Evolutionary conservation across 352 stramenopile genomes (phyloP).

Genomic region (Globisporangium paroecandrum): DNA sequence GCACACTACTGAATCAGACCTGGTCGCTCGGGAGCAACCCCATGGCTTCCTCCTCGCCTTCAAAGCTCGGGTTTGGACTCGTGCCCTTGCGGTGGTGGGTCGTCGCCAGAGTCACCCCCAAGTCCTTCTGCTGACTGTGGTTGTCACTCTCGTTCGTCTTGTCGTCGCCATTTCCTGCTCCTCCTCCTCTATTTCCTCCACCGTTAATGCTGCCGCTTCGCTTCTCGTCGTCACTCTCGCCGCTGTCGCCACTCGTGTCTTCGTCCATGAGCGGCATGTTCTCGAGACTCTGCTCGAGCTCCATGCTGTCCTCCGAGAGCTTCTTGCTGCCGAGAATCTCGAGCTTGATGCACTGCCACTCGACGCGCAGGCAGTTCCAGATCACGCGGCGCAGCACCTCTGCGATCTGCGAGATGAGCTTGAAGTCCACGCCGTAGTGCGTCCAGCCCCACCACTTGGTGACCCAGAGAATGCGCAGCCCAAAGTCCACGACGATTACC

Average conservation of each 20-base stretch:
- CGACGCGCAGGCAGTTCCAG: conserved; percentile 93
- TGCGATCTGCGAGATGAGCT: conserved; percentile 84
- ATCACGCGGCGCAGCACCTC: conserved; percentile 90
- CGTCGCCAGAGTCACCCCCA: background rate
- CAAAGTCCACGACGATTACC: conserved; percentile 90
- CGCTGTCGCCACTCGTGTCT: conserved; percentile 21
- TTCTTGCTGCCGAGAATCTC: conserved; percentile 62
- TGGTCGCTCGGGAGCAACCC: conserved; percentile 11
- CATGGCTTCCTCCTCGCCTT: conserved; percentile 19
- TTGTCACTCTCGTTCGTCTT: conserved; percentile 13
- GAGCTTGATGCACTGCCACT: conserved; percentile 90
- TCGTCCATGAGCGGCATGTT: conserved; percentile 49
- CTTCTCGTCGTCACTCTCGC: conserved; percentile 25
- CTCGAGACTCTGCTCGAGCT: conserved; percentile 47
- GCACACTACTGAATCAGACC: background rate
- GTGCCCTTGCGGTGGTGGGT: conserved; percentile 19
- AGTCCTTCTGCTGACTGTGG: background rate
- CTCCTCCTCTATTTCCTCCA: background rate
- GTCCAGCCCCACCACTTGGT: conserved; percentile 84
- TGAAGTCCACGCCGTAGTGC: conserved; percentile 74
- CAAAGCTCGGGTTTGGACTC: conserved; percentile 19
- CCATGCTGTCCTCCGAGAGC: conserved; percentile 39
- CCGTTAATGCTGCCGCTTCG: background rate
- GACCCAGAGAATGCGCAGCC: conserved; percentile 95
- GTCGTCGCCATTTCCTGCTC: background rate